Conservation (phyloP, 2,329 filamentous ascomycete genomes). For the Raffaelea albimanens region DNA sequence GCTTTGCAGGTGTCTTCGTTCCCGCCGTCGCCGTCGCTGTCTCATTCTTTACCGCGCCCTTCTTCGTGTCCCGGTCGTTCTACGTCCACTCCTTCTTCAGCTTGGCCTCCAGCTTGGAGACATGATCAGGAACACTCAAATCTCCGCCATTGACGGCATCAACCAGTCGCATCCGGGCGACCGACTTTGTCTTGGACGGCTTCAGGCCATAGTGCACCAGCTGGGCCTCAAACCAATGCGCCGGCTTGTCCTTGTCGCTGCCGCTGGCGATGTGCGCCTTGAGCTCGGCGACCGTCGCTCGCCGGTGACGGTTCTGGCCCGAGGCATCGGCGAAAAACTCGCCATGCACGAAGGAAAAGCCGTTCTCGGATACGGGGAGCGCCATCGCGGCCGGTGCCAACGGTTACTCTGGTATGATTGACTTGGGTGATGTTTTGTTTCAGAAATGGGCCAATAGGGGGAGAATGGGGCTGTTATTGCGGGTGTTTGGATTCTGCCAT, state of each 20-base stretch:
- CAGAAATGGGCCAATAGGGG: too few species aligned
- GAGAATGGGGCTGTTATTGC: too few species aligned
- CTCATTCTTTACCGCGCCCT: too few species aligned
- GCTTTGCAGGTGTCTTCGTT: neutral
- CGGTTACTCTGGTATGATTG: too few species aligned
- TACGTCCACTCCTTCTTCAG: slow-evolving; percentile 46
- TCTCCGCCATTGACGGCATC: slow-evolving; percentile 40
- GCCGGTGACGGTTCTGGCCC: slow-evolving; percentile 34
- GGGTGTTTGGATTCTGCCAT: too few species aligned
- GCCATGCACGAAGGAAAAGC: slow-evolving; percentile 12
- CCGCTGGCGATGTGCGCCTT: slow-evolving; percentile 30
- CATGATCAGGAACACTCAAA: slow-evolving; percentile 37
- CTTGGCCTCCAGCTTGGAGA: slow-evolving; percentile 40
- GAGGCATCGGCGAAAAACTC: slow-evolving; percentile 35
- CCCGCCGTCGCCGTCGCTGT: too few species aligned
- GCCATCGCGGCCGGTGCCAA: too few species aligned
- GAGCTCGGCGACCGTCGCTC: slow-evolving; percentile 34
- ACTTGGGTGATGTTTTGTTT: too few species aligned
- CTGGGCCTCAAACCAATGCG: slow-evolving; percentile 54
- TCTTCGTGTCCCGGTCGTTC: slow-evolving; percentile 3
- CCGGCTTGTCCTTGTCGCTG: slow-evolving; percentile 37
- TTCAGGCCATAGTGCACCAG: slow-evolving; percentile 52
- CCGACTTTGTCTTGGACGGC: slow-evolving; percentile 46
- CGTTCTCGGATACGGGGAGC: slow-evolving; percentile 3
- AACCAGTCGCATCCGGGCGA: slow-evolving; percentile 48